Evolutionary conservation across 208 protist genomes (phyloP).

Genomic region (Paratrypanosoma confusum): DNA sequence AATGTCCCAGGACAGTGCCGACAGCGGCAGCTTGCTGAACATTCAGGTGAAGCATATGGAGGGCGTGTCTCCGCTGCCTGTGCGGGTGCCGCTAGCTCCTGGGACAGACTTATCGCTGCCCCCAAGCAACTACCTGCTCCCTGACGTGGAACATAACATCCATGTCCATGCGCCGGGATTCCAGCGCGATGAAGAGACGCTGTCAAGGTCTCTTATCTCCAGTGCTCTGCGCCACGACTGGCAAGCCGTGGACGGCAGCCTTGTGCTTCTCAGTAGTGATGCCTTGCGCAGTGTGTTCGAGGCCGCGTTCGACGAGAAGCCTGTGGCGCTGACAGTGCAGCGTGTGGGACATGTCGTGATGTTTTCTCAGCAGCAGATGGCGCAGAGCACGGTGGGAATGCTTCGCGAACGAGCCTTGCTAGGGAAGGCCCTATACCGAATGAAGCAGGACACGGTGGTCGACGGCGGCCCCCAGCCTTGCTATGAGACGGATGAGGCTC

Average conservation of each 20-base stretch:
- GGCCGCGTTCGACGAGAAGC: conserved; percentile 32
- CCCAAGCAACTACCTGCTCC: conserved; percentile 56
- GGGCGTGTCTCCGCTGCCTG: conserved; percentile 44
- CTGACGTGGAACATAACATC: conserved; percentile 54
- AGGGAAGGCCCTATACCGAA: conserved; percentile 68
- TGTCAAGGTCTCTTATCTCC: conserved; percentile 44
- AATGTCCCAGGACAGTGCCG: too few relatives aligned
- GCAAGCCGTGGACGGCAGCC: conserved; percentile 21
- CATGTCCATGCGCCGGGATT: conserved; percentile 77
- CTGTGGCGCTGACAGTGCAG: conserved; percentile 43
- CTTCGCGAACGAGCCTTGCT: conserved; percentile 51
- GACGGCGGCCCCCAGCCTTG: not conserved
- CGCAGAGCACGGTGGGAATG: conserved; percentile 27
- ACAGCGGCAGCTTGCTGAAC: too few relatives aligned
- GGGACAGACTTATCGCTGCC: conserved; percentile 66
- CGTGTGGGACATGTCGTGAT: conserved; percentile 57
- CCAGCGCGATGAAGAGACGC: conserved; percentile 38
- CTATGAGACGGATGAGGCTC: not conserved
- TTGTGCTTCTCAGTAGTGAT: conserved; percentile 58
- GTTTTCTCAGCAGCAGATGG: conserved; percentile 34
- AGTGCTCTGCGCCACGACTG: conserved; percentile 34
- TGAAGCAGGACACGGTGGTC: conserved; percentile 17
- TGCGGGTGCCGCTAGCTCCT: conserved; percentile 24
- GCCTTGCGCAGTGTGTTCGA: conserved; percentile 64
- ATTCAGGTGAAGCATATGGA: conserved; percentile 58